Evolutionary conservation across 2,329 filamentous ascomycete genomes (phyloP).

Genomic region (Pseudogymnoascus sp.): DNA sequence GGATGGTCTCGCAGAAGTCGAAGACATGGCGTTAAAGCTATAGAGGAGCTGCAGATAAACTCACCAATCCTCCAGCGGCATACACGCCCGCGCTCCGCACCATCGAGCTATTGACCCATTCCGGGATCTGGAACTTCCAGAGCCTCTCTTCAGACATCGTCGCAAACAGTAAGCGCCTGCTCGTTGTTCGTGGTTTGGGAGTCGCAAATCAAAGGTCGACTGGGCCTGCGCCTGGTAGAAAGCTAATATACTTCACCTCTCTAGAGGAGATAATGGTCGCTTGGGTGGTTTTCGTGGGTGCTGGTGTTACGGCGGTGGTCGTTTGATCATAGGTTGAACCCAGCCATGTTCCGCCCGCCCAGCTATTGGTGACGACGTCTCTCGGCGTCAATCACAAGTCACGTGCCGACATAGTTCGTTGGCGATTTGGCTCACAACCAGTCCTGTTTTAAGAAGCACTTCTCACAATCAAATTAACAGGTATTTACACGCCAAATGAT

Average conservation of each 20-base stretch:
- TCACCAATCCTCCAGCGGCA: constrained; percentile 53
- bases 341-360: neutral
- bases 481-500: neutral
- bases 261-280: neutral
- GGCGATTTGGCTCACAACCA: neutral
- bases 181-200: neutral
- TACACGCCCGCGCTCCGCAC: constrained; percentile 60
- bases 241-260: neutral
- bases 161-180: neutral
- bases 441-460: neutral
- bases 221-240: neutral
- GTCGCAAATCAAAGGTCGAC: neutral
- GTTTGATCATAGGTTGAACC: neutral
- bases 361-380: constrained; percentile 1
- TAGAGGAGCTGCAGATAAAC: constrained; percentile 24
- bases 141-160: constrained; percentile 58
- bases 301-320: neutral
- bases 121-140: constrained; percentile 60
- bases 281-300: neutral
- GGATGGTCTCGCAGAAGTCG: neutral
- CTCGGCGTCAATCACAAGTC: neutral
- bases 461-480: neutral
- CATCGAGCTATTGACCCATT: constrained; percentile 59
- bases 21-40: neutral
- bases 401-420: neutral